These are phyloP conservation scores for Fraxinus anomala DNA, from an alignment of 257 asterid species.

Conservation along the genomic window DNA sequence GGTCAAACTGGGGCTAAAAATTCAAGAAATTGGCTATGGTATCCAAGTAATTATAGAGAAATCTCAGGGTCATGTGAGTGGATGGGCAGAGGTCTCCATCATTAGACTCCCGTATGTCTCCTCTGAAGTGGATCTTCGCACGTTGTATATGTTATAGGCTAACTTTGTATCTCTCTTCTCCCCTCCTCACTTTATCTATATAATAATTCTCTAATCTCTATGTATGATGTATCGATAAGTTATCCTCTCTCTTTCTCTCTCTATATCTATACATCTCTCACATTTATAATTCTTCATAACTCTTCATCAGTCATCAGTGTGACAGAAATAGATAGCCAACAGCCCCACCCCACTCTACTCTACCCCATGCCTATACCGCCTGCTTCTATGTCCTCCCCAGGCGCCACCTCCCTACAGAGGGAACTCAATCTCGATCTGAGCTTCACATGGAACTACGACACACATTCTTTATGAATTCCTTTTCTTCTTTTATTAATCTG, in stretches of 20 bases:
- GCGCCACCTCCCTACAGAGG: background rate
- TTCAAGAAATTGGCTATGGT: constrained; percentile 9
- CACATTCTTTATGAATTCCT: constrained; percentile 1
- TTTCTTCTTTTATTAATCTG: background rate
- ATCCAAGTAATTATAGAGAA: background rate
- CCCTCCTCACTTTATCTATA: constrained; percentile 6
- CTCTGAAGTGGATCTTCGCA: constrained; percentile 89
- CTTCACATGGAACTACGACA: constrained; percentile 10
- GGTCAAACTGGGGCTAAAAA: background rate
- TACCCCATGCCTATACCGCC: background rate
- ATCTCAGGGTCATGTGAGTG: constrained; percentile 24
- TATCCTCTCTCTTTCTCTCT: constrained; percentile 12
- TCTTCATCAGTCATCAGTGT: constrained; percentile 25
- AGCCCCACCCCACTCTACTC: constrained; percentile 27
- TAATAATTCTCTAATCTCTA: constrained; percentile 17
- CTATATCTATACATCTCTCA: background rate
- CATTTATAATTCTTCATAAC: constrained; percentile 27
- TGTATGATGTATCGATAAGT: constrained; percentile 1
- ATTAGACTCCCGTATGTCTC: constrained; percentile 67
- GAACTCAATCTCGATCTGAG: constrained; percentile 4
- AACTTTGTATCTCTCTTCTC: constrained; percentile 27
- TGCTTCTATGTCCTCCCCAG: background rate
- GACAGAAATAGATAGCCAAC: constrained; percentile 37
- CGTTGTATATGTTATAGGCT: constrained; percentile 62
- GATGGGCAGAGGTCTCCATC: constrained; percentile 42